These are phyloP conservation scores for Citrus sinensis DNA, from an alignment of 345 rosid genomes.

Conservation along the genomic window DNA sequence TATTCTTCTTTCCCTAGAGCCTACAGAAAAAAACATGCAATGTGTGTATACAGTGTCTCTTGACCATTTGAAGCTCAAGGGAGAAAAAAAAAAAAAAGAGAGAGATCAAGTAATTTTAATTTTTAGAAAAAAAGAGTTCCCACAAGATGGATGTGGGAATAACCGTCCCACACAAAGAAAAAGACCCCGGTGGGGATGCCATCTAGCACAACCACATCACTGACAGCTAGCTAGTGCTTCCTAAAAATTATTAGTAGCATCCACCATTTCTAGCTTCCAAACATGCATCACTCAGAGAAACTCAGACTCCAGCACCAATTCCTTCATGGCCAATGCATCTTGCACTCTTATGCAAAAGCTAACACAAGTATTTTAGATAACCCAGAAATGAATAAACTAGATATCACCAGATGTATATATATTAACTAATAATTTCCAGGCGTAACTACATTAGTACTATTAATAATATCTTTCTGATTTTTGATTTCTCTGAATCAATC, in stretches of 20 bases:
- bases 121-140: not conserved
- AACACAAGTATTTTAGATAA: not conserved
- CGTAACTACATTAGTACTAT: not conserved
- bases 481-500: not conserved
- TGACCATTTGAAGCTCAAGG: not conserved
- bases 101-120: not conserved
- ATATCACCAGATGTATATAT: not conserved
- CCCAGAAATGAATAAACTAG: not conserved
- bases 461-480: not conserved
- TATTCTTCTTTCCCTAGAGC: not conserved
- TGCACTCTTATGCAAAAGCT: not conserved
- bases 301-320: not conserved
- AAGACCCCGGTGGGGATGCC: not conserved
- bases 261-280: not conserved
- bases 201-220: not conserved
- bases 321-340: not conserved
- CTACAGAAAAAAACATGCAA: not conserved
- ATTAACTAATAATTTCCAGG: not conserved
- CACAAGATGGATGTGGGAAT: not conserved
- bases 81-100: no score
- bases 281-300: not conserved
- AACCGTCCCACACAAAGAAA: not conserved
- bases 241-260: not conserved
- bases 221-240: not conserved
- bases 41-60: not conserved